phyloP scores from a whole-genome alignment of 768 basidiomycete genomes.

The Psilocybe cyanescens region DNA sequence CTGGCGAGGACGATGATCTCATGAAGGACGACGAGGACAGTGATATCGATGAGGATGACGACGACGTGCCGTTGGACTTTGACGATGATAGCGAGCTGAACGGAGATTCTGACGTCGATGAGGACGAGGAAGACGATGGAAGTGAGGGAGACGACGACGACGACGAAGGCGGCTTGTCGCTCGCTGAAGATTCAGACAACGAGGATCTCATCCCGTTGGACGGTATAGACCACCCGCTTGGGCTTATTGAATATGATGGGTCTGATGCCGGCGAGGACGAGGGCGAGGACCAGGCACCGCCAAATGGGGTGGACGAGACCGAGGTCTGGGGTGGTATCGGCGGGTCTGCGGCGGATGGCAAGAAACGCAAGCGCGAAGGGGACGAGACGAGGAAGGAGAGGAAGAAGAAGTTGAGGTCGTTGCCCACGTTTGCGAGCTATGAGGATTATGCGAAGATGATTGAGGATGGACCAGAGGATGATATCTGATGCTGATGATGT shows the following conservation, averaged over 20 bases:
- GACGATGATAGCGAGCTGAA: conserved; percentile 20
- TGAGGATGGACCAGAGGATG: conserved; percentile 74
- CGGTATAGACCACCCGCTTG: conserved; percentile 51
- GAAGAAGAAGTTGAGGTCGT: conserved; percentile 68
- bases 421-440: conserved; percentile 86
- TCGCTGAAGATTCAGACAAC: conserved; percentile 71
- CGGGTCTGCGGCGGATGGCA: conserved; percentile 21
- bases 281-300: too few species aligned
- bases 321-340: conserved; percentile 63
- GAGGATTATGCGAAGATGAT: conserved; percentile 88
- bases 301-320: conserved; percentile 45
- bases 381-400: conserved; percentile 40
- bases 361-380: conserved; percentile 46
- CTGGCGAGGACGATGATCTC: conserved; percentile 50
- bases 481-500: conserved; percentile 38
- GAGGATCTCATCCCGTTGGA: conserved; percentile 69
- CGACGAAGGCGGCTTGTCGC: conserved; percentile 51
- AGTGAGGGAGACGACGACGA: conserved; percentile 39
- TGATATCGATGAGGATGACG: conserved; percentile 36
- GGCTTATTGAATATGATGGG: conserved; percentile 64
- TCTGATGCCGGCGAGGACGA: conserved; percentile 43
- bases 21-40: conserved; percentile 34
- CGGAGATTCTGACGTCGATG: conserved; percentile 31
- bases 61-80: conserved; percentile 30
- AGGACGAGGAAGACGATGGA: too few species aligned